Percentiles rank a stretch among this genome's conserved stretches.
phyloP scores from a whole-genome alignment of 768 basidiomycete species.

The Amanita pallidorosea region DNA sequence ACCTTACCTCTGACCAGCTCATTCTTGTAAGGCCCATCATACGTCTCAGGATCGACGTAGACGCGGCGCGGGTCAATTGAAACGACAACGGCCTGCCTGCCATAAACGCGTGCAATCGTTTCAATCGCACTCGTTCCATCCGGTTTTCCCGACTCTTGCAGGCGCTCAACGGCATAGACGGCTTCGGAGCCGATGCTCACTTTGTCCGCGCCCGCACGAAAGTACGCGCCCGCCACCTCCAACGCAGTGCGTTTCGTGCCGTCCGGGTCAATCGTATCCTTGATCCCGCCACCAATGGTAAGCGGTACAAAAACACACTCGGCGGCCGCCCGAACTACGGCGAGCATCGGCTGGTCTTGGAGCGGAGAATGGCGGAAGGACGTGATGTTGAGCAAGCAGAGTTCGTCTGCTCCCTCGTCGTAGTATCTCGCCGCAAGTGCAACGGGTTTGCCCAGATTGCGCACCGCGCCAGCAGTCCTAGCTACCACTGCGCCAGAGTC shows the following conservation, averaged over 20 bases:
- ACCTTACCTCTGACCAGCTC: conserved; percentile 47
- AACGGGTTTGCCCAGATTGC: conserved; percentile 97
- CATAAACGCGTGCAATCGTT: conserved; percentile 82
- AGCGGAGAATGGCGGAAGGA: conserved; percentile 96
- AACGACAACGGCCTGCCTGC: conserved; percentile 95
- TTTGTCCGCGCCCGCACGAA: conserved; percentile 96
- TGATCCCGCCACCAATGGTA: conserved; percentile 97
- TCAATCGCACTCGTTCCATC: conserved; percentile 85
- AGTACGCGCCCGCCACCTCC: conserved; percentile 93
- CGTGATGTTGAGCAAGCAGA: conserved; percentile 98
- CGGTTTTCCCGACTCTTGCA: conserved; percentile 41
- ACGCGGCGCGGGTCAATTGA: conserved; percentile 89
- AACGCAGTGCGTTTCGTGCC: conserved; percentile 79
- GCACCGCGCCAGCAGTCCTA: conserved; percentile 63
- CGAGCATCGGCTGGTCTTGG: conserved; percentile 96
- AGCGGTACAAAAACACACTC: conserved; percentile 92
- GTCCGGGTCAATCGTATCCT: conserved; percentile 91
- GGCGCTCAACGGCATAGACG: conserved; percentile 83
- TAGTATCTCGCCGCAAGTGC: conserved; percentile 84
- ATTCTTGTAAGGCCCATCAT: conserved; percentile 56
- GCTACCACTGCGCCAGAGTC: conserved; percentile 17
- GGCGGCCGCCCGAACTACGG: conserved; percentile 84
- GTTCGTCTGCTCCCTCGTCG: conserved; percentile 83
- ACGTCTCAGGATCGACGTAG: conserved; percentile 58
- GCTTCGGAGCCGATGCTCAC: conserved; percentile 97